Conservation (phyloP, 352 stramenopile species). For the Phytophthora quininea region DNA sequence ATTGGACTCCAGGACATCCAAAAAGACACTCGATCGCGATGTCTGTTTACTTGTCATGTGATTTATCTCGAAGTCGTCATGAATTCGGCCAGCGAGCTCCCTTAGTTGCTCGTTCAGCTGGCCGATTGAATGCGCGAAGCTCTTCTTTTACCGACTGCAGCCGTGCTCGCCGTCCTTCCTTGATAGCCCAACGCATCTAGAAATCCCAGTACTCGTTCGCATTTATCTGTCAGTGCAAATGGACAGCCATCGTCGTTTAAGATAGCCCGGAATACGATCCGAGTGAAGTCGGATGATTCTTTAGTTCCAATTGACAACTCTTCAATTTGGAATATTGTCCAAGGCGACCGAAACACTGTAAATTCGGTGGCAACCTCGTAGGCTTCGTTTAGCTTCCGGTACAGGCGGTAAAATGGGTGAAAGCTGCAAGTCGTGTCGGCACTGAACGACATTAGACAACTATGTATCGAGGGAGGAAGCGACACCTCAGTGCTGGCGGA, state of each 20-base stretch:
- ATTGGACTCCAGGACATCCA: constrained; percentile 4
- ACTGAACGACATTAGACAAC: constrained; percentile 27
- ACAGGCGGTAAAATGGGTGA: constrained; percentile 62
- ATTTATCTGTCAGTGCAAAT: constrained; percentile 38
- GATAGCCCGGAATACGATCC: constrained; percentile 27
- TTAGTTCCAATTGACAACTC: constrained; percentile 6
- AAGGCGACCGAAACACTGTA: constrained; percentile 25
- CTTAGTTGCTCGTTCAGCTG: constrained; percentile 19
- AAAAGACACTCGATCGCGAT: constrained; percentile 18
- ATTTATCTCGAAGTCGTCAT: constrained; percentile 26
- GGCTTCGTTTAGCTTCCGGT: constrained; percentile 23
- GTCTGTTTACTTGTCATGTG: constrained; percentile 6
- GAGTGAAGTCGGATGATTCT: constrained; percentile 10
- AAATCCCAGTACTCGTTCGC: constrained; percentile 31
- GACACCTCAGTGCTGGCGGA: background rate
- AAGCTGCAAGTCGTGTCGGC: constrained; percentile 45
- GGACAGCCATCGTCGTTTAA: background rate
- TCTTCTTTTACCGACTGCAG: constrained; percentile 25
- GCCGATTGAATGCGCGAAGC: constrained; percentile 23
- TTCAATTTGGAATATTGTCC: constrained; percentile 27
- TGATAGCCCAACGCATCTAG: constrained; percentile 2
- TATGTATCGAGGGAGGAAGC: background rate
- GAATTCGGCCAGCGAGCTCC: constrained; percentile 17
- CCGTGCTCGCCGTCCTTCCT: background rate
- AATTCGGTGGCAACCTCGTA: constrained; percentile 27